Evolutionary conservation across 2,329 filamentous ascomycete species (phyloP).

Genomic region (Leptosphaerulina australis): DNA sequence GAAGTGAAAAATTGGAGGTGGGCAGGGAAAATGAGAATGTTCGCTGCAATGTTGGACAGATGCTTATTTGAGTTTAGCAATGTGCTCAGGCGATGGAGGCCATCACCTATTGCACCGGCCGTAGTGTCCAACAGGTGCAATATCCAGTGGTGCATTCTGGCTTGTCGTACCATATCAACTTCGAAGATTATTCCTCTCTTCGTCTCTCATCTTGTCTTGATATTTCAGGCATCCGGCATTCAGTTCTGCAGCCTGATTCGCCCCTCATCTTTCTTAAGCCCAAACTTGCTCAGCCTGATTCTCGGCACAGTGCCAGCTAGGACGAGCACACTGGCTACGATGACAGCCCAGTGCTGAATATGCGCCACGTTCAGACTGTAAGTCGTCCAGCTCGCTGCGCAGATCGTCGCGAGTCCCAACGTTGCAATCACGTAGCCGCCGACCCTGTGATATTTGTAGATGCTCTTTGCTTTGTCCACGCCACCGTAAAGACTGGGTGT

Average conservation of each 20-base stretch:
- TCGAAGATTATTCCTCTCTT: background rate
- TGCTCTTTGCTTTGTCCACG: slow-evolving; percentile 74
- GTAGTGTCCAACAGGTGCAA: background rate
- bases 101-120: background rate
- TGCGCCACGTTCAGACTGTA: slow-evolving; percentile 72
- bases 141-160: background rate
- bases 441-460: slow-evolving; percentile 89
- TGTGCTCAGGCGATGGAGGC: too few relatives aligned
- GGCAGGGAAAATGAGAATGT: background rate
- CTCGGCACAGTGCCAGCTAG: slow-evolving; percentile 76
- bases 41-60: background rate
- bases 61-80: background rate
- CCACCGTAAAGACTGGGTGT: slow-evolving; percentile 76
- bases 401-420: slow-evolving; percentile 74
- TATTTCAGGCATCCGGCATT: too few relatives aligned
- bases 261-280: slow-evolving; percentile 51
- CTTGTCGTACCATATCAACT: background rate
- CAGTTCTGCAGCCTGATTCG: slow-evolving; percentile 21
- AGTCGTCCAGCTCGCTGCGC: slow-evolving; percentile 75
- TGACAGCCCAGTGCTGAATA: slow-evolving; percentile 77
- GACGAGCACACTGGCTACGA: slow-evolving; percentile 69
- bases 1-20: too few relatives aligned
- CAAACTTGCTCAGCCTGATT: slow-evolving; percentile 82
- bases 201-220: too few relatives aligned
- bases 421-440: slow-evolving; percentile 76